Evolutionary conservation across 192 early-diverging fungal genomes (phyloP).

Genomic region (Coemansia sp.): DNA sequence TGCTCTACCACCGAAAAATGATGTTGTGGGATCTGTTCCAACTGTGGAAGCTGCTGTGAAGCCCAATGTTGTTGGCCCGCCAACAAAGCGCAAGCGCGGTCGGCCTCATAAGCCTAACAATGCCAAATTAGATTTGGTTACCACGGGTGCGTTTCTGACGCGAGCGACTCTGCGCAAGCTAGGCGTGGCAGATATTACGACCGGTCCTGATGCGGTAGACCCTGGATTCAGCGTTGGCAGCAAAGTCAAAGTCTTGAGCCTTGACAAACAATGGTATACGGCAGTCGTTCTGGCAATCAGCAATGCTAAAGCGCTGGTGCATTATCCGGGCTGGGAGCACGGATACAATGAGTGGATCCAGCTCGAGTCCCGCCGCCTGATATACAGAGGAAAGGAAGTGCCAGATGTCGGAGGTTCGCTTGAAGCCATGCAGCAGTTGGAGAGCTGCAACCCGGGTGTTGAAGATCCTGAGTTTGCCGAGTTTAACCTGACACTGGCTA

Average conservation of each 20-base stretch:
- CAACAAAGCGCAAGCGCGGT: slow-evolving; percentile 13
- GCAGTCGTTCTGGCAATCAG: slow-evolving; percentile 25
- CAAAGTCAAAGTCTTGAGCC: slow-evolving; percentile 23
- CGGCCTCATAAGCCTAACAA: not conserved
- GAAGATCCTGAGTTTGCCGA: slow-evolving; percentile 11
- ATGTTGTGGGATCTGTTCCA: not conserved
- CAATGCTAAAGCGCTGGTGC: slow-evolving; percentile 33
- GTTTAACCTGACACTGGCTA: slow-evolving; percentile 17
- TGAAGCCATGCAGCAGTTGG: slow-evolving; percentile 14
- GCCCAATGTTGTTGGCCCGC: not conserved
- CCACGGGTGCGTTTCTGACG: slow-evolving; percentile 56
- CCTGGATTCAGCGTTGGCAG: slow-evolving; percentile 27
- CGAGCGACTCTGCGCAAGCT: slow-evolving; percentile 51
- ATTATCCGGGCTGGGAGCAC: slow-evolving; percentile 46
- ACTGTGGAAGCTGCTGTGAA: not conserved
- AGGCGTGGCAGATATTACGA: slow-evolving; percentile 13
- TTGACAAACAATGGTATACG: slow-evolving; percentile 46
- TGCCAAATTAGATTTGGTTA: slow-evolving; percentile 20
- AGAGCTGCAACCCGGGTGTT: not conserved
- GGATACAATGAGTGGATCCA: slow-evolving; percentile 50
- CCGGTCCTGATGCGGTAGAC: slow-evolving; percentile 12
- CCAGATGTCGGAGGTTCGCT: slow-evolving; percentile 8
- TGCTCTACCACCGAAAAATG: not conserved
- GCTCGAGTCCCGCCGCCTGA: slow-evolving; percentile 34
- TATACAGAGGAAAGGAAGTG: slow-evolving; percentile 16